These are phyloP conservation scores for Trypanosoma melophagium DNA, from an alignment of 208 protist genomes.

Conservation along the genomic window DNA sequence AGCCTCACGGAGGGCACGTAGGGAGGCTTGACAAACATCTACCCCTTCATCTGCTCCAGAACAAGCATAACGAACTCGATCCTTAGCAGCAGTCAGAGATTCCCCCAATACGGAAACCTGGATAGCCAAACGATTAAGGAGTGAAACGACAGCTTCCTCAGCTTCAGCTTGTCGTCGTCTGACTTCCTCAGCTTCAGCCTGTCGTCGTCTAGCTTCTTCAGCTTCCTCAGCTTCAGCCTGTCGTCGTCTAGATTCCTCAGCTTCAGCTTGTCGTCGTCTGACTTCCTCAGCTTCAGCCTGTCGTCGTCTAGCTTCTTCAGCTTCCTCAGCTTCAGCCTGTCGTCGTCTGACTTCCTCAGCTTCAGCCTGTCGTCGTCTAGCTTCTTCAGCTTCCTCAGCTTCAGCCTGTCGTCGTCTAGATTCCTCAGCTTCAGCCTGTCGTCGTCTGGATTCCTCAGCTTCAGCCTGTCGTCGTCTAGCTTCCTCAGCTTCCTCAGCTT, in stretches of 20 bases:
- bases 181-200: slow-evolving; percentile 12
- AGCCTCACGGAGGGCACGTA: not conserved
- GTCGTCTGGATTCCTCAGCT: not conserved
- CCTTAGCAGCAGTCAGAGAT: not conserved
- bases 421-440: slow-evolving; percentile 13
- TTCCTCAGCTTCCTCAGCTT: slow-evolving; percentile 14
- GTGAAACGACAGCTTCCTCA: not conserved
- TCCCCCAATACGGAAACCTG: not conserved
- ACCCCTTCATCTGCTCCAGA: not conserved
- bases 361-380: too few relatives aligned
- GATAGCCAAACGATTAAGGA: not conserved
- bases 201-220: slow-evolving; percentile 6
- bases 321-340: slow-evolving; percentile 12
- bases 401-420: too few relatives aligned
- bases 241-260: not conserved
- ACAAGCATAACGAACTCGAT: not conserved
- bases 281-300: slow-evolving; percentile 12
- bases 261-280: slow-evolving; percentile 11
- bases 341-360: slow-evolving; percentile 3
- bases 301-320: slow-evolving; percentile 10
- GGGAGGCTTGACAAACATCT: not conserved
- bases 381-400: too few relatives aligned
- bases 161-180: slow-evolving; percentile 8
- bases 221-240: slow-evolving; percentile 13
- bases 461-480: not conserved